phyloP scores from a whole-genome alignment of 768 basidiomycete species.

The Phylloporus sp. region DNA sequence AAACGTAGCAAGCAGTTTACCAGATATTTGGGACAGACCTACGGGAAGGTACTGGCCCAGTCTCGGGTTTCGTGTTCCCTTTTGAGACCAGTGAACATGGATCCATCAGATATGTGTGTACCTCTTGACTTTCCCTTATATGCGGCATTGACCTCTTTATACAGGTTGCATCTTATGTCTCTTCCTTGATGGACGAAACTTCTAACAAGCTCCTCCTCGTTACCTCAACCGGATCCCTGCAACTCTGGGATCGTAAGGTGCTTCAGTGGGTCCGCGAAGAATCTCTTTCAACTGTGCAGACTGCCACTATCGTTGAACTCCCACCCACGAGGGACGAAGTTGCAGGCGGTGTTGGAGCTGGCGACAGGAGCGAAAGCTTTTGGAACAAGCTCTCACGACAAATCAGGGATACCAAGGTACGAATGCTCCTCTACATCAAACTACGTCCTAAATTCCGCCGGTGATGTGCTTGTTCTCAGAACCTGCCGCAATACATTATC shows the following conservation, averaged over 20 bases:
- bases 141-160: background rate
- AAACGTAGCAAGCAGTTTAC: conserved; percentile 47
- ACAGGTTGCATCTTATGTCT: conserved; percentile 49
- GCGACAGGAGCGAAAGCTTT: conserved; percentile 41
- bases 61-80: conserved; percentile 53
- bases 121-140: background rate
- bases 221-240: conserved; percentile 73
- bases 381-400: conserved; percentile 52
- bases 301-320: conserved; percentile 72
- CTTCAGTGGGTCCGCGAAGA: conserved; percentile 82
- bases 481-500: conserved; percentile 65
- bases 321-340: conserved; percentile 48
- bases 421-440: background rate
- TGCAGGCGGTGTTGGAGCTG: conserved; percentile 3
- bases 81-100: conserved; percentile 69
- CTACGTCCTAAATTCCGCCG: background rate
- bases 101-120: conserved; percentile 59
- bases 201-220: conserved; percentile 47
- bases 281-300: conserved; percentile 57
- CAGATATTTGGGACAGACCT: conserved; percentile 51
- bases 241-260: conserved; percentile 62
- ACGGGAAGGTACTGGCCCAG: conserved; percentile 41
- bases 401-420: conserved; percentile 54
- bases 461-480: conserved; percentile 35
- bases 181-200: conserved; percentile 35